These are phyloP conservation scores for Santalum album DNA, from an alignment of 164 flowering plant genomes.

Conservation along the genomic window DNA sequence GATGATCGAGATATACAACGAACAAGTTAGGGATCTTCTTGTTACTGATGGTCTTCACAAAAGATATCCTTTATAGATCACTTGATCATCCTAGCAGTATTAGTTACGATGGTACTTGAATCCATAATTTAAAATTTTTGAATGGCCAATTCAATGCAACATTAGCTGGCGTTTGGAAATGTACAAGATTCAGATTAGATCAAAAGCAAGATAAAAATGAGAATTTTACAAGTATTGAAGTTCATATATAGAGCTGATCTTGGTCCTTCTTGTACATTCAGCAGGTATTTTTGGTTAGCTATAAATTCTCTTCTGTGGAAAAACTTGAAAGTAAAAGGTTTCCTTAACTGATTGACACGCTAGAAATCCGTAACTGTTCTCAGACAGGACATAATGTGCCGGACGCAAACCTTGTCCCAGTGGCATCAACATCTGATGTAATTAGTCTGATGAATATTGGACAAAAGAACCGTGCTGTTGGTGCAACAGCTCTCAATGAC, in stretches of 20 bases:
- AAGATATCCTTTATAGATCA: slow-evolving; percentile 77
- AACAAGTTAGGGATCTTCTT: slow-evolving; percentile 97
- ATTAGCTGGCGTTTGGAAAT: too few relatives aligned
- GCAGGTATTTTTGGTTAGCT: too few relatives aligned
- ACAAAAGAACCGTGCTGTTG: slow-evolving; percentile 87
- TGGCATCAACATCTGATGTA: slow-evolving; percentile 79
- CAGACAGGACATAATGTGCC: slow-evolving; percentile 91
- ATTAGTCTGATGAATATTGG: slow-evolving; percentile 88
- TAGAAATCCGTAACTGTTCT: slow-evolving; percentile 93
- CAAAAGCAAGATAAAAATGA: too few relatives aligned
- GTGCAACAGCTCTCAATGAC: slow-evolving; percentile 95
- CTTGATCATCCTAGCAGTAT: slow-evolving; percentile 1
- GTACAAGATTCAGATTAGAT: neutral
- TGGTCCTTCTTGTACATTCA: too few relatives aligned
- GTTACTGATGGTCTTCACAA: slow-evolving; percentile 70
- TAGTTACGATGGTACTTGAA: neutral
- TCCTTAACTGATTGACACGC: slow-evolving; percentile 58
- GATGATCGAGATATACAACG: slow-evolving; percentile 98
- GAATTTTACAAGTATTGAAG: too few relatives aligned
- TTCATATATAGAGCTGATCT: too few relatives aligned
- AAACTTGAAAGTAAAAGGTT: neutral
- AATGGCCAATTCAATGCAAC: neutral
- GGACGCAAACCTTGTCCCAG: slow-evolving; percentile 87
- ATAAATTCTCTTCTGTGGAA: too few relatives aligned
- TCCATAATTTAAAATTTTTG: neutral